Evolutionary conservation across 805 yeast species (phyloP).

Genomic region (Zygosaccharomyces rouxii): DNA sequence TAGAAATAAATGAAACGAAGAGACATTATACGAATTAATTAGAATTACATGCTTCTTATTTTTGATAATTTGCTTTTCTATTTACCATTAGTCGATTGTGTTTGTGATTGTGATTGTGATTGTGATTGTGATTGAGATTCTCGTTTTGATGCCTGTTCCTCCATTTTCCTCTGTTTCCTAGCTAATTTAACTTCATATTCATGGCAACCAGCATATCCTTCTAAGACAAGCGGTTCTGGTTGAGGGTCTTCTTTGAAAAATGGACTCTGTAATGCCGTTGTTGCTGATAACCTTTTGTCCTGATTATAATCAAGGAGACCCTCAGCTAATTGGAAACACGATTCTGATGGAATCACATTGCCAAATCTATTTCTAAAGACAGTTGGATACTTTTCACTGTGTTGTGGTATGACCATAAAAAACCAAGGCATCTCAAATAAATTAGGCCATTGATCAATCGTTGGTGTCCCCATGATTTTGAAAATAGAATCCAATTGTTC

Average conservation of each 20-base stretch:
- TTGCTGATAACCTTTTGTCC: conserved; percentile 57
- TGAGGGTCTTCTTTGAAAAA: conserved; percentile 70
- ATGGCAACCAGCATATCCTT: conserved; percentile 85
- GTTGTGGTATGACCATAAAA: conserved; percentile 68
- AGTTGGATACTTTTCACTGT: conserved; percentile 24
- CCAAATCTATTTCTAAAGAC: conserved; percentile 43
- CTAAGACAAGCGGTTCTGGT: conserved; percentile 54
- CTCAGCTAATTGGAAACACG: conserved; percentile 60
- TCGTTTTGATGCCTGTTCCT: conserved; percentile 14
- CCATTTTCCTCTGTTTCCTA: conserved; percentile 46
- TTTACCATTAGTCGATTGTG: conserved; percentile 6
- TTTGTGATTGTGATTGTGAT: conserved; percentile 7
- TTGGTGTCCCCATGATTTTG: conserved; percentile 84
- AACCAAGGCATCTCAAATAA: conserved; percentile 87
- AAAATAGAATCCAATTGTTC: conserved; percentile 75
- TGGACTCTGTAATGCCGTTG: conserved; percentile 60
- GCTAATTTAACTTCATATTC: conserved; percentile 73
- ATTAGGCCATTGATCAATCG: conserved; percentile 66
- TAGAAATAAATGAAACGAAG: conserved; percentile 8
- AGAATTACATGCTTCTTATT: neutral
- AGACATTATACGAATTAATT: conserved; percentile 2
- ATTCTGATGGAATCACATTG: conserved; percentile 41
- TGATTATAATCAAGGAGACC: conserved; percentile 70
- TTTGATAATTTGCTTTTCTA: neutral
- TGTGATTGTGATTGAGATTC: conserved; percentile 6